phyloP scores from a whole-genome alignment of 306 rosid genomes.

The Vicia faba region DNA sequence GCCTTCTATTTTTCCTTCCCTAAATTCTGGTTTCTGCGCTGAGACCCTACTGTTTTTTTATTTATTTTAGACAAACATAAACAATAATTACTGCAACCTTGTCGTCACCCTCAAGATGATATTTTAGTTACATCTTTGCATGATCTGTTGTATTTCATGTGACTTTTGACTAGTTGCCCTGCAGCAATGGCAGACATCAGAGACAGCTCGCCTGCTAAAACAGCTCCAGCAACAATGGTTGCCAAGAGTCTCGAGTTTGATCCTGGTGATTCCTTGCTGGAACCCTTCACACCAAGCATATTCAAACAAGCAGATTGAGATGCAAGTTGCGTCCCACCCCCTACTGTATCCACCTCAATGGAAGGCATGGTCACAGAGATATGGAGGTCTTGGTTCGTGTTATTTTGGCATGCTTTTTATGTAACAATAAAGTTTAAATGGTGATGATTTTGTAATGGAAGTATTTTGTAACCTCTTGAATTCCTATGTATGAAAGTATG shows the following conservation, averaged over 20 bases:
- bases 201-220: constrained; percentile 74
- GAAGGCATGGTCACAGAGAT: constrained; percentile 79
- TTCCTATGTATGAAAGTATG: too few species aligned
- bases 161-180: constrained; percentile 75
- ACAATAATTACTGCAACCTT: constrained; percentile 23
- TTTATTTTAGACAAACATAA: constrained; percentile 39
- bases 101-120: constrained; percentile 37
- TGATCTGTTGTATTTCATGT: constrained; percentile 83
- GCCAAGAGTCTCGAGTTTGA: constrained; percentile 73
- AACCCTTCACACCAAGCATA: constrained; percentile 75
- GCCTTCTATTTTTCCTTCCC: constrained; percentile 24
- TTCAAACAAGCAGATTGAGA: constrained; percentile 86
- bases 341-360: constrained; percentile 75
- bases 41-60: neutral
- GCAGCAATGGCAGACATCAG: constrained; percentile 78
- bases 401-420: too few species aligned
- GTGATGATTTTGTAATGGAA: too few species aligned
- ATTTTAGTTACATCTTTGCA: constrained; percentile 47
- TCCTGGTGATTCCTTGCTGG: constrained; percentile 68
- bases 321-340: constrained; percentile 85
- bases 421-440: too few species aligned
- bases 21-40: constrained; percentile 3
- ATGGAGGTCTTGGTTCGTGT: constrained; percentile 78
- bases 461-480: too few species aligned
- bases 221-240: constrained; percentile 66